Evolutionary conservation across 2,329 filamentous ascomycete species (phyloP).

Genomic region (Arthrobotrys iridis): DNA sequence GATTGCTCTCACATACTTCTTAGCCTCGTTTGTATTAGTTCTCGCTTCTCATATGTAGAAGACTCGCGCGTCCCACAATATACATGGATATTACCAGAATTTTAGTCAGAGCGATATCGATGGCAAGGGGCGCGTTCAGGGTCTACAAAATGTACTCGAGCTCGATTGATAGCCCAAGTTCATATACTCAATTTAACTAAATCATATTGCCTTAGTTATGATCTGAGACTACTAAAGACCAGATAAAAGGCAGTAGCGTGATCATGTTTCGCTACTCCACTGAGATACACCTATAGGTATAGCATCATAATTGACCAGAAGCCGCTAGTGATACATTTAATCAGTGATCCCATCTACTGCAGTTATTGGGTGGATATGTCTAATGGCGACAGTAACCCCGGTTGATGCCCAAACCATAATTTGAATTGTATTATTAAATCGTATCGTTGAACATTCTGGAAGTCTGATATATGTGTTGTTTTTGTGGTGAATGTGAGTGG

Average conservation of each 20-base stretch:
- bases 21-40: background rate
- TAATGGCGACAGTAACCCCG: background rate
- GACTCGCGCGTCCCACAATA: background rate
- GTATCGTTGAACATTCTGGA: no score
- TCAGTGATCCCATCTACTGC: background rate
- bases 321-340: background rate
- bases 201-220: no score
- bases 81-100: no score
- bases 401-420: background rate
- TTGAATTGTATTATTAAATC: background rate
- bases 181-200: no score
- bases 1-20: background rate
- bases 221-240: no score
- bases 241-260: no score
- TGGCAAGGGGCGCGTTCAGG: no score
- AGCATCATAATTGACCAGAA: slow-evolving; percentile 7
- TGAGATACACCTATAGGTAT: no score
- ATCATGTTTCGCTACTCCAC: no score
- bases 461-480: background rate
- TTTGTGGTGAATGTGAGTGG: background rate
- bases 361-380: background rate
- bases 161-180: no score
- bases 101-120: no score
- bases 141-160: no score
- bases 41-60: background rate